These are phyloP conservation scores for Russula vinacea DNA, from an alignment of 768 basidiomycete species.

Conservation along the genomic window DNA sequence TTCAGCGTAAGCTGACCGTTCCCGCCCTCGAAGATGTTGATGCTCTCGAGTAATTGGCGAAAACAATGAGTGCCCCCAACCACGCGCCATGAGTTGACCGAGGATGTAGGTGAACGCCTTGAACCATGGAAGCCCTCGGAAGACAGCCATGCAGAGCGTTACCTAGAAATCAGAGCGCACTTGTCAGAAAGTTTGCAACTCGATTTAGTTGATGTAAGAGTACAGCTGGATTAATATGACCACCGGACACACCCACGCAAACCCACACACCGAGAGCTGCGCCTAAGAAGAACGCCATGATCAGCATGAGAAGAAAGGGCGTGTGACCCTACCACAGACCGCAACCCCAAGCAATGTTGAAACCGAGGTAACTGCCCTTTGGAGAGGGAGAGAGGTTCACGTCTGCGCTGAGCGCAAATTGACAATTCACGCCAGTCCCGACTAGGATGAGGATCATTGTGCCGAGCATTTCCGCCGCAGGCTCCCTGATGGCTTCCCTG, in stretches of 20 bases:
- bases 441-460: slow-evolving; percentile 33
- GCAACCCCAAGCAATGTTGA: slow-evolving; percentile 30
- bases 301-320: neutral
- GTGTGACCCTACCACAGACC: slow-evolving; percentile 21
- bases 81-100: slow-evolving; percentile 62
- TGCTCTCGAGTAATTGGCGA: slow-evolving; percentile 63
- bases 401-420: slow-evolving; percentile 31
- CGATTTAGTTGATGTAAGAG: neutral
- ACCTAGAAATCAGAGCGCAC: slow-evolving; percentile 43
- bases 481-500: slow-evolving; percentile 29
- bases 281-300: slow-evolving; percentile 35
- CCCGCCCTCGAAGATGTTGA: slow-evolving; percentile 62
- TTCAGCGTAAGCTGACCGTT: slow-evolving; percentile 50
- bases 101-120: slow-evolving; percentile 71
- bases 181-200: neutral
- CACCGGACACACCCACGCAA: slow-evolving; percentile 63
- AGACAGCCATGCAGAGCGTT: slow-evolving; percentile 64
- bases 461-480: slow-evolving; percentile 33
- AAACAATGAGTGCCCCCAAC: slow-evolving; percentile 57
- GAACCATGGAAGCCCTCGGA: slow-evolving; percentile 73
- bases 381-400: slow-evolving; percentile 26
- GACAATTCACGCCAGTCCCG: slow-evolving; percentile 33
- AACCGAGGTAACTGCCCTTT: slow-evolving; percentile 32
- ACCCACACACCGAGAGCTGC: slow-evolving; percentile 68
- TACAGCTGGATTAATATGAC: slow-evolving; percentile 49